Percentiles rank a stretch among this genome's conserved stretches.
phyloP scores from a whole-genome alignment of 176 grass and related monocot genomes.

The Tillandsia fasciculata region DNA sequence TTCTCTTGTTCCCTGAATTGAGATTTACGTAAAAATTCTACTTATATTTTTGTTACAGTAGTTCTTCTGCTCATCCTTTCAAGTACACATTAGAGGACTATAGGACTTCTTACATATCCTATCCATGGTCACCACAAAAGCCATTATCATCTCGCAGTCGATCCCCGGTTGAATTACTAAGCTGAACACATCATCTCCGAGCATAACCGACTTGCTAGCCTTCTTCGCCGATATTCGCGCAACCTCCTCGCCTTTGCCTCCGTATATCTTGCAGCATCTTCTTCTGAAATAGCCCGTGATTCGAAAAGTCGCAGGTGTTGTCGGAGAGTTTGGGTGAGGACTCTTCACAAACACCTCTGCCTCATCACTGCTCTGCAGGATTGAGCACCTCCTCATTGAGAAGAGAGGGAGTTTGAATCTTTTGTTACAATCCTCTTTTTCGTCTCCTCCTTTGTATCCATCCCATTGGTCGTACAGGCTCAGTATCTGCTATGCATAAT shows the following conservation, averaged over 20 bases:
- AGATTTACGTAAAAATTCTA: too few relatives aligned
- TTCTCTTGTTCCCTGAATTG: too few relatives aligned
- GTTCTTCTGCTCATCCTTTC: neutral
- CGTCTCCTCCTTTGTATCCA: slow-evolving; percentile 15
- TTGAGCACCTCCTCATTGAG: slow-evolving; percentile 21
- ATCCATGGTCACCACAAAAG: slow-evolving; percentile 24
- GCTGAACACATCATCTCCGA: slow-evolving; percentile 21
- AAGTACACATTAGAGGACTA: slow-evolving; percentile 4
- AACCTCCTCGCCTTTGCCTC: slow-evolving; percentile 8
- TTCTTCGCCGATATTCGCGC: slow-evolving; percentile 17
- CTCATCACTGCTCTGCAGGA: slow-evolving; percentile 9
- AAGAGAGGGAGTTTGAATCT: neutral
- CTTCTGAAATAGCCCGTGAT: slow-evolving; percentile 14
- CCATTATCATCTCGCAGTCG: slow-evolving; percentile 22
- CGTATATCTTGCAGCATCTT: slow-evolving; percentile 19
- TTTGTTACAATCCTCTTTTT: neutral
- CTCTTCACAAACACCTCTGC: slow-evolving; percentile 17
- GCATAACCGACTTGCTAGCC: slow-evolving; percentile 2
- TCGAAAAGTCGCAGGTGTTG: neutral
- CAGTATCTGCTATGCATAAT: slow-evolving; percentile 10
- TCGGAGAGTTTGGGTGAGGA: neutral
- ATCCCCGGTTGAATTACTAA: slow-evolving; percentile 10
- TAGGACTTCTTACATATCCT: slow-evolving; percentile 17
- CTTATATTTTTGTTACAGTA: too few relatives aligned
- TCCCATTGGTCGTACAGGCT: slow-evolving; percentile 24